Evolutionary conservation across 345 rosid species (phyloP).

Genomic region (Eucalyptus tenuipes): DNA sequence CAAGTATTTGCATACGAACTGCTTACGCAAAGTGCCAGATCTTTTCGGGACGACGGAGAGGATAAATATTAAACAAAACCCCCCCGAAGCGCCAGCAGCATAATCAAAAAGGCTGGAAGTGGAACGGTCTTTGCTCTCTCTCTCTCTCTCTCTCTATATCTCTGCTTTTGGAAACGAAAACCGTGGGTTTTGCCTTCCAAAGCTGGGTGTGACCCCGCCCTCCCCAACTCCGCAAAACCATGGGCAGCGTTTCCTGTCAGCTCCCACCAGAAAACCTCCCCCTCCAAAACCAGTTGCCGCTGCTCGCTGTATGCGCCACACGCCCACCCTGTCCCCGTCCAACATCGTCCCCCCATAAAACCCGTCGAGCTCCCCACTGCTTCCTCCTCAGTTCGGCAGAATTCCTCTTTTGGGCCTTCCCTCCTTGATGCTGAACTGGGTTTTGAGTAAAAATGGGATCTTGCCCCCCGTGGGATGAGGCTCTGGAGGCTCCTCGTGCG

Average conservation of each 20-base stretch:
- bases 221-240: conserved; percentile 17
- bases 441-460: not conserved
- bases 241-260: conserved; percentile 38
- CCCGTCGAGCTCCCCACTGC: not conserved
- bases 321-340: not conserved
- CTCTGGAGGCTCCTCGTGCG: not conserved
- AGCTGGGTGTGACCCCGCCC: not conserved
- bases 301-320: conserved; percentile 2
- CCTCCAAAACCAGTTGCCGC: conserved; percentile 42
- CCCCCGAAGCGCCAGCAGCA: not conserved
- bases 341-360: not conserved
- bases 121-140: not conserved
- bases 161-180: not conserved
- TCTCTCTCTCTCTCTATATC: not conserved
- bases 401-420: not conserved
- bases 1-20: not conserved
- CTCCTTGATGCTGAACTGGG: not conserved
- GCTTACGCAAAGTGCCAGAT: not conserved
- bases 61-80: not conserved
- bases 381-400: not conserved
- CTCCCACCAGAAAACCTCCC: not conserved
- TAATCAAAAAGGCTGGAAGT: not conserved
- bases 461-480: not conserved
- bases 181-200: not conserved
- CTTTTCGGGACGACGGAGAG: not conserved